phyloP scores from a whole-genome alignment of 768 basidiomycete species.

The Gloeophyllum trabeum region DNA sequence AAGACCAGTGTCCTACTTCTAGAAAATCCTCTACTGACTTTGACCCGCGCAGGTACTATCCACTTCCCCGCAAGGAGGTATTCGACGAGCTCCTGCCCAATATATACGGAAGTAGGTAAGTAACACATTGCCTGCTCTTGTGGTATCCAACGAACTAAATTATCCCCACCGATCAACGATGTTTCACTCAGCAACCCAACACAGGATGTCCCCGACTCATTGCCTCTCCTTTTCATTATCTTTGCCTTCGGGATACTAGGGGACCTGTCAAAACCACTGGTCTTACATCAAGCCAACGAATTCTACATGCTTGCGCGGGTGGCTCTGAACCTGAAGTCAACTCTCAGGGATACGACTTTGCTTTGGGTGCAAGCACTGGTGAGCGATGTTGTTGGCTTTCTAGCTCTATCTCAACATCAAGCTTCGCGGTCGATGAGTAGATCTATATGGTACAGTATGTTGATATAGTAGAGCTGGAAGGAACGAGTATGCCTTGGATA shows the following conservation, averaged over 20 bases:
- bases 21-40: constrained; percentile 46
- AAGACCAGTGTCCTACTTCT: constrained; percentile 3
- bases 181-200: too few species aligned
- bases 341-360: constrained; percentile 39
- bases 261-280: constrained; percentile 39
- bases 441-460: constrained; percentile 35
- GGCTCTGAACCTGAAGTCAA: constrained; percentile 34
- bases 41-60: too few species aligned
- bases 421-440: too few species aligned
- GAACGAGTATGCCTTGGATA: constrained; percentile 39
- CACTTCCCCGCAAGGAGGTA: constrained; percentile 40
- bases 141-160: too few species aligned
- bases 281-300: constrained; percentile 43
- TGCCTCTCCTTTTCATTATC: constrained; percentile 53
- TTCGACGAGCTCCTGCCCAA: constrained; percentile 41
- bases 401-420: too few species aligned
- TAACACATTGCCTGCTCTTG: too few species aligned
- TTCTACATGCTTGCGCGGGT: constrained; percentile 52
- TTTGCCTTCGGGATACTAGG: constrained; percentile 57
- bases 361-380: constrained; percentile 46
- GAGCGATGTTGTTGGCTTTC: too few species aligned
- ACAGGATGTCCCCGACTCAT: constrained; percentile 35
- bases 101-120: constrained; percentile 45
- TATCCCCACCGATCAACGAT: background rate
- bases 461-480: constrained; percentile 42